Conservation (phyloP, 148 eudicot species). For the Beta vulgaris region DNA sequence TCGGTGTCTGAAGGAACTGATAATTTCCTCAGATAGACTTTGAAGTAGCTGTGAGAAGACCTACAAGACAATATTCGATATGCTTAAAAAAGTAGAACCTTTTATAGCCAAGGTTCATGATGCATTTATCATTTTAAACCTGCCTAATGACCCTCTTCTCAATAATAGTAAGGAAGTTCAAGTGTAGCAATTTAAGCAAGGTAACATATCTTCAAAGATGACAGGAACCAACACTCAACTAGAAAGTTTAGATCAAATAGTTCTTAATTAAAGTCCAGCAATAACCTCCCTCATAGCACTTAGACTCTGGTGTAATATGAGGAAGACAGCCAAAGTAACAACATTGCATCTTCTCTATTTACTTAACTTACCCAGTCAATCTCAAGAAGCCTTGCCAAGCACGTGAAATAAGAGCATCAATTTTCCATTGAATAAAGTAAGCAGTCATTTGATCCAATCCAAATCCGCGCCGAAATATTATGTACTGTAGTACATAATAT, state of each 20-base stretch:
- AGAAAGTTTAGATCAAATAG: neutral
- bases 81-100: neutral
- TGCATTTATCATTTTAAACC: neutral
- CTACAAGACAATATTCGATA: neutral
- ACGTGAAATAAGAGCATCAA: conserved; percentile 32
- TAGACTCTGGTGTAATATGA: neutral
- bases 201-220: neutral
- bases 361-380: conserved; percentile 34
- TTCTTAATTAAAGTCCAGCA: neutral
- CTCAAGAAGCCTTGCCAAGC: conserved; percentile 33
- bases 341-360: neutral
- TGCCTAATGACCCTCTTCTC: neutral
- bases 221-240: neutral
- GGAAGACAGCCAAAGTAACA: neutral
- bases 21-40: neutral
- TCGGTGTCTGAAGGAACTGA: too few relatives aligned
- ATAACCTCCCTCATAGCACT: neutral
- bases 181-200: neutral
- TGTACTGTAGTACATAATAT: conserved; percentile 24
- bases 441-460: conserved; percentile 38
- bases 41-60: neutral
- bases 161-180: neutral
- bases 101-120: neutral
- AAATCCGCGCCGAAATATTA: conserved; percentile 40
- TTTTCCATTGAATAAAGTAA: conserved; percentile 34